These are phyloP conservation scores for Naganishia cerealis DNA, from an alignment of 1,284 basidiomycete genomes.

Conservation along the genomic window DNA sequence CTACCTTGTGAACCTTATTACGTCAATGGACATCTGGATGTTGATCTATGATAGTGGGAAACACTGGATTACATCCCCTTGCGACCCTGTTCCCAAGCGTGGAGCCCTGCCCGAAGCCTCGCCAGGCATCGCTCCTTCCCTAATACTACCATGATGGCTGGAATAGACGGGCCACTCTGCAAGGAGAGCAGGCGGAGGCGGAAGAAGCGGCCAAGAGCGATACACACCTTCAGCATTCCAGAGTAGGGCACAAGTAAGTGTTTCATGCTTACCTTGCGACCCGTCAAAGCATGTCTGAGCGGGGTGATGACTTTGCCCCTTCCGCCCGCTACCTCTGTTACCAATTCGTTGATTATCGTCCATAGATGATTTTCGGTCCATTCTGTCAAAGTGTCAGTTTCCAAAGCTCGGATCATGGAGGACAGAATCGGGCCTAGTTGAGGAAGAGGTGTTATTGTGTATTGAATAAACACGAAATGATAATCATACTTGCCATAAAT, in stretches of 20 bases:
- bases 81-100: conserved; percentile 23
- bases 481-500: conserved; percentile 56
- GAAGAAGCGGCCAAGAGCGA: background rate
- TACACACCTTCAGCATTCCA: background rate
- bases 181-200: background rate
- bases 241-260: background rate
- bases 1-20: no score
- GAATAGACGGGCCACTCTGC: conserved; percentile 43
- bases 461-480: conserved; percentile 28
- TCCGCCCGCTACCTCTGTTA: conserved; percentile 53
- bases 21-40: no score
- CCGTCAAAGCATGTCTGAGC: conserved; percentile 73
- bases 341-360: conserved; percentile 58
- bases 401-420: conserved; percentile 32
- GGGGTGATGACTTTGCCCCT: conserved; percentile 67
- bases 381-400: conserved; percentile 30
- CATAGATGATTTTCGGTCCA: conserved; percentile 48
- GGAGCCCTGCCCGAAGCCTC: conserved; percentile 7
- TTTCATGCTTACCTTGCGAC: conserved; percentile 65
- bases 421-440: conserved; percentile 29
- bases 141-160: conserved; percentile 42
- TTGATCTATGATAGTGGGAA: no score
- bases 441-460: conserved; percentile 29
- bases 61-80: conserved; percentile 8
- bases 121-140: conserved; percentile 36